A percentile compares a stretch with the other conserved stretches of the same genome.
These are phyloP conservation scores for Anthracocystis walkeri DNA, from an alignment of 1,284 basidiomycete genomes.

Conservation along the genomic window DNA sequence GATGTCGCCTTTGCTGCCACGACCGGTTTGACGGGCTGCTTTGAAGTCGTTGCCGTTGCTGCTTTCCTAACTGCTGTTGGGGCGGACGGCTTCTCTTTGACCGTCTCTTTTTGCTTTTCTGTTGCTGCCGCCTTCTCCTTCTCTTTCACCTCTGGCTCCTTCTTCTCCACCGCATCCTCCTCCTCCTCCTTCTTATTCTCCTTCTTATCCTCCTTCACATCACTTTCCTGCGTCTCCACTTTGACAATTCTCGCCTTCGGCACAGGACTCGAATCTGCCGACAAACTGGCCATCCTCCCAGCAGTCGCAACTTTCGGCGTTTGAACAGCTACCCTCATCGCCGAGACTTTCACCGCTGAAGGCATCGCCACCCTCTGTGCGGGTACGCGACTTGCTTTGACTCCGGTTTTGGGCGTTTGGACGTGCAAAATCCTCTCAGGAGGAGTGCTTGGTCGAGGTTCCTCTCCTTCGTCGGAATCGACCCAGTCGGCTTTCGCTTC, in stretches of 20 bases:
- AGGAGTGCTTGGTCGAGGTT: constrained; percentile 15
- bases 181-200: neutral
- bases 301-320: constrained; percentile 33
- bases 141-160: neutral
- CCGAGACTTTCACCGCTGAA: constrained; percentile 32
- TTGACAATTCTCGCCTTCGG: constrained; percentile 9
- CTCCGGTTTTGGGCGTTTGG: constrained; percentile 28
- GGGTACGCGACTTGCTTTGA: constrained; percentile 42
- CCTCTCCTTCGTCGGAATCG: constrained; percentile 6
- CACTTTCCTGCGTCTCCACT: neutral
- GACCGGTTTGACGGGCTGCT: constrained; percentile 11
- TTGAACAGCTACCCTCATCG: constrained; percentile 26
- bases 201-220: neutral
- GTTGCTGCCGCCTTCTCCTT: neutral
- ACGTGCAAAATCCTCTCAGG: constrained; percentile 17
- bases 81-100: neutral
- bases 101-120: neutral
- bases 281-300: constrained; percentile 1
- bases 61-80: constrained; percentile 9
- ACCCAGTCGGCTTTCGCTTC: constrained; percentile 4
- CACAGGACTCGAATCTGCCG: constrained; percentile 22
- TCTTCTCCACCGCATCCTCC: neutral
- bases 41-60: neutral
- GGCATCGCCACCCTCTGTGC: constrained; percentile 30
- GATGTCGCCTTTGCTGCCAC: constrained; percentile 10